These are phyloP conservation scores for Irpex sp. DNA, from an alignment of 1,284 basidiomycete species.

Conservation along the genomic window DNA sequence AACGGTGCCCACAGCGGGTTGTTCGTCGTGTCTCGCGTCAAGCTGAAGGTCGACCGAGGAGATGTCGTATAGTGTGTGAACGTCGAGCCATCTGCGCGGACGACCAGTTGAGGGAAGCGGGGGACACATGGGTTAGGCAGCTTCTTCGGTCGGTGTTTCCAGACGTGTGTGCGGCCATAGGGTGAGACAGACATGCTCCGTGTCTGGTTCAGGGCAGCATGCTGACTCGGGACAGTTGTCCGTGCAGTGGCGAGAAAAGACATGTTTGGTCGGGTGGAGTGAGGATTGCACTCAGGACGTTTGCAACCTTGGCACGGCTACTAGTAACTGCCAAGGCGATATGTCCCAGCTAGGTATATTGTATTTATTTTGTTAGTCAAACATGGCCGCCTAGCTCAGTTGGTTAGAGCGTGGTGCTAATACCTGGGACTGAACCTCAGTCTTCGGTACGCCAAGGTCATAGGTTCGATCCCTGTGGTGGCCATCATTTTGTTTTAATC, in stretches of 20 bases:
- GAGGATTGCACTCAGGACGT: too few species aligned
- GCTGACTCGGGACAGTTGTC: not conserved
- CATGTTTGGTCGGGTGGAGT: not conserved
- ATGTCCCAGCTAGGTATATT: too few species aligned
- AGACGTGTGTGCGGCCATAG: slow-evolving; percentile 78
- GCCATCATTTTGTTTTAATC: not conserved
- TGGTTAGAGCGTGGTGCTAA: not conserved
- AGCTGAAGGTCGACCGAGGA: slow-evolving; percentile 66
- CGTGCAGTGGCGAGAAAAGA: not conserved
- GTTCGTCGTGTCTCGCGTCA: slow-evolving; percentile 84
- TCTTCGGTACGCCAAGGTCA: not conserved
- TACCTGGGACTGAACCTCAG: not conserved
- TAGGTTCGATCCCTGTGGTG: not conserved
- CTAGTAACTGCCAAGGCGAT: too few species aligned
- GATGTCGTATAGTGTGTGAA: slow-evolving; percentile 86
- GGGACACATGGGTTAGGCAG: slow-evolving; percentile 81
- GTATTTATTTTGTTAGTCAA: not conserved
- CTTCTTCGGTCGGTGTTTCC: slow-evolving; percentile 58
- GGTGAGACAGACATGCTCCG: slow-evolving; percentile 56
- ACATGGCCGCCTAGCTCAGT: not conserved
- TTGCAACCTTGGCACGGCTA: too few species aligned
- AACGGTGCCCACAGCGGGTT: slow-evolving; percentile 69
- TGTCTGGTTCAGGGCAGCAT: slow-evolving; percentile 1
- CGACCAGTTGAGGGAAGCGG: slow-evolving; percentile 78
- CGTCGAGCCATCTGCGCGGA: slow-evolving; percentile 83